phyloP scores from a whole-genome alignment of 139 green algal species.

The Volvox reticuliferus region DNA sequence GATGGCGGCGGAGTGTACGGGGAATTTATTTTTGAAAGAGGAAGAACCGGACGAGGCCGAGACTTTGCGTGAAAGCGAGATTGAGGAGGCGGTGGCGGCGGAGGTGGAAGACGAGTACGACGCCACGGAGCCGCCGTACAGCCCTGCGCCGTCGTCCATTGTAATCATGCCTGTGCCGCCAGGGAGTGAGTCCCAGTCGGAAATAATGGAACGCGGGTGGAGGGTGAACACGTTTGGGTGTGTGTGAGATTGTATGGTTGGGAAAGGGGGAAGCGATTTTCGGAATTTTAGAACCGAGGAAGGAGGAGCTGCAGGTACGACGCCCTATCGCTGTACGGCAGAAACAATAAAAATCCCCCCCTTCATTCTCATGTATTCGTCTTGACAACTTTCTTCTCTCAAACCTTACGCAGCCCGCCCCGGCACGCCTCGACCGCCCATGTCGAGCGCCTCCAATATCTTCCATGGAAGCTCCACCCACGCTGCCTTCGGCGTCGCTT shows the following conservation, averaged over 20 bases:
- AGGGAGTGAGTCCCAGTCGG: slow-evolving; percentile 3
- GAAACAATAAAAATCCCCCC: too few relatives aligned
- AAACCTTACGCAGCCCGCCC: not conserved
- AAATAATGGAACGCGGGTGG: not conserved
- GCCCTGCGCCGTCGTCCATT: slow-evolving; percentile 1
- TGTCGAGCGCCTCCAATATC: slow-evolving; percentile 11
- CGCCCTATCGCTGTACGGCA: too few relatives aligned
- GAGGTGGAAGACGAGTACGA: not conserved
- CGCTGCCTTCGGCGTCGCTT: not conserved
- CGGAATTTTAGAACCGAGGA: too few relatives aligned
- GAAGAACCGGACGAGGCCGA: not conserved
- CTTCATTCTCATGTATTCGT: too few relatives aligned
- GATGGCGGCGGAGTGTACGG: not conserved
- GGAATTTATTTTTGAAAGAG: not conserved
- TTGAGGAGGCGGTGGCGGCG: not conserved
- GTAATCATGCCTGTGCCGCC: slow-evolving; percentile 7
- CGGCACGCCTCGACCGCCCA: slow-evolving; percentile 5
- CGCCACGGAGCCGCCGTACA: not conserved
- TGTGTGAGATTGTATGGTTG: too few relatives aligned
- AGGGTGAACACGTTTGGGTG: not conserved
- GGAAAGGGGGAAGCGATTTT: not conserved
- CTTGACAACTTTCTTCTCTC: not conserved
- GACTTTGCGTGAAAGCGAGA: not conserved
- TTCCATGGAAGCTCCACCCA: not conserved
- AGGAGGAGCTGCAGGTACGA: too few relatives aligned